These are phyloP conservation scores for Diutina mesorugosa DNA, from an alignment of 1,139 yeast species.

Conservation along the genomic window DNA sequence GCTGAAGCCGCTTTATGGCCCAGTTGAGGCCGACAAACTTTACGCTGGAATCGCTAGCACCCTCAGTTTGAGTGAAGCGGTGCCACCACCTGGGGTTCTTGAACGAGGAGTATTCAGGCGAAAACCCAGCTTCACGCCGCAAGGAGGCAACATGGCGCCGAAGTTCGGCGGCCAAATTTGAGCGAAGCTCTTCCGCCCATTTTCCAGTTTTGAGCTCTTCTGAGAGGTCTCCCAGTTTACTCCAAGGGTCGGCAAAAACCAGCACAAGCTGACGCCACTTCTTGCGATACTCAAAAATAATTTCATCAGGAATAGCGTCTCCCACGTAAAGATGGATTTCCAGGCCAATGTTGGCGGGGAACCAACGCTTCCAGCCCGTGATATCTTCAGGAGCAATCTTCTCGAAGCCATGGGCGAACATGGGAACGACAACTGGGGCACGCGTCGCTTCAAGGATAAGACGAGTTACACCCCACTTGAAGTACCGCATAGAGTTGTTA, in stretches of 20 bases:
- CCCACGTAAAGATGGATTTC: constrained; percentile 65
- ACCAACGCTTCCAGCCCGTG: constrained; percentile 40
- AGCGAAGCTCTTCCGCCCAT: constrained; percentile 51
- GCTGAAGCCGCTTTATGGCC: constrained; percentile 64
- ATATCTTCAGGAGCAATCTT: constrained; percentile 72
- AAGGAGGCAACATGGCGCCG: constrained; percentile 52
- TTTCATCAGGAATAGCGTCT: constrained; percentile 47
- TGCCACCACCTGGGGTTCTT: constrained; percentile 65
- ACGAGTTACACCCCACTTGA: constrained; percentile 92
- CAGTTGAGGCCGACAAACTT: constrained; percentile 64
- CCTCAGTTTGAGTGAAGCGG: constrained; percentile 48
- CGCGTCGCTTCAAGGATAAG: constrained; percentile 68
- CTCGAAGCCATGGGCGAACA: constrained; percentile 79
- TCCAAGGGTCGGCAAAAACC: constrained; percentile 32
- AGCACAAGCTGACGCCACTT: constrained; percentile 58
- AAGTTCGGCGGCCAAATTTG: constrained; percentile 55
- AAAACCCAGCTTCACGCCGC: constrained; percentile 36
- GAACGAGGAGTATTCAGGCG: constrained; percentile 40
- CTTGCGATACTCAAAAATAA: constrained; percentile 45
- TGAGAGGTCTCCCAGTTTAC: constrained; percentile 44
- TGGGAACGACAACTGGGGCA: constrained; percentile 84
- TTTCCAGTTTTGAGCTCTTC: constrained; percentile 48
- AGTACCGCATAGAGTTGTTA: constrained; percentile 78
- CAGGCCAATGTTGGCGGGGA: constrained; percentile 58
- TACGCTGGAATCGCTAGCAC: constrained; percentile 53